These are phyloP conservation scores for Tuber umbilicatum DNA, from an alignment of 495 filamentous ascomycete genomes.

Conservation along the genomic window DNA sequence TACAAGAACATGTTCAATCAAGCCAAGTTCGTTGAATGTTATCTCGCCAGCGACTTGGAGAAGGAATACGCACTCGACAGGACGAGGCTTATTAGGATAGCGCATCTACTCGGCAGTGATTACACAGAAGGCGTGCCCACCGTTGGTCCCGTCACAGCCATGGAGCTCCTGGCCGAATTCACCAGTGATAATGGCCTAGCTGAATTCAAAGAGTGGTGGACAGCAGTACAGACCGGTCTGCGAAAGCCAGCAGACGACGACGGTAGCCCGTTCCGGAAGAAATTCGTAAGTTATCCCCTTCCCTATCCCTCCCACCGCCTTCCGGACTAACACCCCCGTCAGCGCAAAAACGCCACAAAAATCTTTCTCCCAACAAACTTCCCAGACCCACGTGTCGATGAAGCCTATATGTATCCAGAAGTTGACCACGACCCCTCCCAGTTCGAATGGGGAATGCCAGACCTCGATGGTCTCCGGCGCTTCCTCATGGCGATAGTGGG, in stretches of 20 bases:
- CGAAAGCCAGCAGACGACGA: conserved; percentile 51
- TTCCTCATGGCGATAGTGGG: conserved; percentile 93
- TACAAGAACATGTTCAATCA: conserved; percentile 99
- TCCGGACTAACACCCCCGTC: neutral
- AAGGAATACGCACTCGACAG: conserved; percentile 80
- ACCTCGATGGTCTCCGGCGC: conserved; percentile 72
- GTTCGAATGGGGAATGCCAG: conserved; percentile 94
- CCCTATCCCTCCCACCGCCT: neutral
- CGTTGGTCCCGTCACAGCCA: conserved; percentile 84
- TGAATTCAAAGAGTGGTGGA: conserved; percentile 83
- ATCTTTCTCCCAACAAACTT: conserved; percentile 76
- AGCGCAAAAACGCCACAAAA: conserved; percentile 58
- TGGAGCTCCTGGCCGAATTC: conserved; percentile 93
- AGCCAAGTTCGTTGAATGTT: conserved; percentile 95
- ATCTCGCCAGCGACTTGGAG: conserved; percentile 77
- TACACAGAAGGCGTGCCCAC: conserved; percentile 89
- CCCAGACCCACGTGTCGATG: conserved; percentile 64
- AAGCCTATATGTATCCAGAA: conserved; percentile 77
- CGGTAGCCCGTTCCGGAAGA: conserved; percentile 62
- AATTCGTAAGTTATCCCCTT: conserved; percentile 55
- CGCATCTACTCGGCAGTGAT: conserved; percentile 83
- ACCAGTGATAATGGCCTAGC: conserved; percentile 48
- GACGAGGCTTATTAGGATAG: conserved; percentile 73
- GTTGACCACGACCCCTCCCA: conserved; percentile 69
- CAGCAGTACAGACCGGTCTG: conserved; percentile 56